phyloP scores from a whole-genome alignment of 1,284 basidiomycete genomes.

The Irpex sp. region DNA sequence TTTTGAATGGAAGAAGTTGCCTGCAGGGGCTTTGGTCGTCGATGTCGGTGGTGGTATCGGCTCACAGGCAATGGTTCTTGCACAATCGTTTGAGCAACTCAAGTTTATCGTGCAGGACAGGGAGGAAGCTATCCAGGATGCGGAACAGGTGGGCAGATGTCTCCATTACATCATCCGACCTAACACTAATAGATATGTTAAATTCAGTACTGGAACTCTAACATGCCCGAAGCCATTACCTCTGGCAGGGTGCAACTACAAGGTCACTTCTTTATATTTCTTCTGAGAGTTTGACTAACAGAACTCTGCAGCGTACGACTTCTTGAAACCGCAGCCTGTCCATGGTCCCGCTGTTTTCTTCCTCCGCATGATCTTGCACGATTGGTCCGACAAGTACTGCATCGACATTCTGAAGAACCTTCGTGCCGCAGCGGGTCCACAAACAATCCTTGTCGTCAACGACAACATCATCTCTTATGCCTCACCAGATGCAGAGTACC shows the following conservation, averaged over 20 bases:
- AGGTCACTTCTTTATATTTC: conserved; percentile 2
- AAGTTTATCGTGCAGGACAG: conserved; percentile 30
- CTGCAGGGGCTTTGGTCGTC: conserved; percentile 3
- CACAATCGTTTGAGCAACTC: conserved; percentile 18
- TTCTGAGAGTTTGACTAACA: neutral
- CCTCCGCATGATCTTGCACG: conserved; percentile 24
- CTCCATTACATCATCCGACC: conserved; percentile 4
- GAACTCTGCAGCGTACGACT: conserved; percentile 21
- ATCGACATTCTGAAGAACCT: conserved; percentile 23
- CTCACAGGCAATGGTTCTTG: conserved; percentile 16
- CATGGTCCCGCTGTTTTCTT: conserved; percentile 22
- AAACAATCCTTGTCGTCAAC: conserved; percentile 10
- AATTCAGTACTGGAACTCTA: conserved; percentile 3
- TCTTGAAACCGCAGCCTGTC: conserved; percentile 27
- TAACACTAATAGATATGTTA: conserved; percentile 1
- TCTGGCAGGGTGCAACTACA: conserved; percentile 8
- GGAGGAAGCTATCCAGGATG: conserved; percentile 24
- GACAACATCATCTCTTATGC: conserved; percentile 11
- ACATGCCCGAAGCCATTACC: conserved; percentile 1
- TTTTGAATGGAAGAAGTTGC: conserved; percentile 11
- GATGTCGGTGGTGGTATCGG: conserved; percentile 25
- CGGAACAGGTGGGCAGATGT: conserved; percentile 17
- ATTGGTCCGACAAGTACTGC: conserved; percentile 22
- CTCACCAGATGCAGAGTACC: neutral
- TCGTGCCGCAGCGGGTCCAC: conserved; percentile 16